A percentile compares a stretch with the other conserved stretches of the same genome.
These are phyloP conservation scores for Penicillium tannophilum DNA, from an alignment of 495 filamentous ascomycete species.

Conservation along the genomic window DNA sequence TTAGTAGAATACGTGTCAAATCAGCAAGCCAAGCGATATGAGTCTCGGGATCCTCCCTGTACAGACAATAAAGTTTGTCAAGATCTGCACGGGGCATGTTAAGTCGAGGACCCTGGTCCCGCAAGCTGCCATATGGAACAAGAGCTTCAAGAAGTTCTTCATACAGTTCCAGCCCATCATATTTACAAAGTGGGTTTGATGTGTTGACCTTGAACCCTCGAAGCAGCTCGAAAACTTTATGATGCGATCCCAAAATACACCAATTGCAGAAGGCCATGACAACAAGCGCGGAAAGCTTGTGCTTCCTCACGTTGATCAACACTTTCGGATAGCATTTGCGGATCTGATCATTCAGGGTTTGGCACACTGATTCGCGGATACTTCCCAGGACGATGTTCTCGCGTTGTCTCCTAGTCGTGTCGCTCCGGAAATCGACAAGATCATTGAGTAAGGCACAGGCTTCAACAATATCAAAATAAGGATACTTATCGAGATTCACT, in stretches of 20 bases:
- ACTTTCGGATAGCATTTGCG: not conserved
- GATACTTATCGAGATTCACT: conserved; percentile 4
- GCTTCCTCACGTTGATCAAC: not conserved
- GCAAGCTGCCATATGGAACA: not conserved
- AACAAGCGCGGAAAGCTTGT: not conserved
- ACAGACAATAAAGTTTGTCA: not conserved
- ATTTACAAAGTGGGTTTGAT: not conserved
- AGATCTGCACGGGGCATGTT: not conserved
- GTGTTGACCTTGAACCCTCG: not conserved
- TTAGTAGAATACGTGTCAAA: not conserved
- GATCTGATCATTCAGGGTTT: not conserved
- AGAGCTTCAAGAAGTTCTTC: not conserved
- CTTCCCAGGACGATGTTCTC: conserved; percentile 22
- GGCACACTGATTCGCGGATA: not conserved
- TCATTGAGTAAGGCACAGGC: conserved; percentile 22
- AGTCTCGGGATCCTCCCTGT: not conserved
- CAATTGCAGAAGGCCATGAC: not conserved
- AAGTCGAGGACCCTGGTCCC: not conserved
- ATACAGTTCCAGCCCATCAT: not conserved
- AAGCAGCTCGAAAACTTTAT: not conserved
- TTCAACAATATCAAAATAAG: conserved; percentile 11
- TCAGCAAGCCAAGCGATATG: not conserved
- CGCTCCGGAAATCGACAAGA: conserved; percentile 25
- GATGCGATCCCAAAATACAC: not conserved
- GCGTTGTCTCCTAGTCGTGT: conserved; percentile 23